These are phyloP conservation scores for Solanum bulbocastanum DNA, from an alignment of 257 asterid species.

Conservation along the genomic window DNA sequence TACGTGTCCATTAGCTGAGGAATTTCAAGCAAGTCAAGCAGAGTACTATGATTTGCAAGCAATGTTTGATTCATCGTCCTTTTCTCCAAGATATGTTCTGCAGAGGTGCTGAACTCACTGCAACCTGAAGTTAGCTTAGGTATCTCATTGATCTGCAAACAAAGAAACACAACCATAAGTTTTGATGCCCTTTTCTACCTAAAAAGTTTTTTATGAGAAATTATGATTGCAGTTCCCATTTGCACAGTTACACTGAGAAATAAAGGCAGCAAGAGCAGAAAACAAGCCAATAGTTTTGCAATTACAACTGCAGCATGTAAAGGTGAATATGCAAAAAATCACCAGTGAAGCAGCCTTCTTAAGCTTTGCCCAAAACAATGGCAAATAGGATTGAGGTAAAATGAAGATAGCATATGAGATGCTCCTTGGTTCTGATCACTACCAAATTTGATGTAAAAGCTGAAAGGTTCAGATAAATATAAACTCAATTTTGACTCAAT, in stretches of 20 bases:
- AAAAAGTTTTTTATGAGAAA: neutral
- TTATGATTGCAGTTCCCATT: neutral
- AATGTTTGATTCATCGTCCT: conserved; percentile 91
- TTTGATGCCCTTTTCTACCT: neutral
- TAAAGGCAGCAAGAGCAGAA: neutral
- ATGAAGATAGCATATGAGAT: neutral
- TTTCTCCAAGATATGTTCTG: conserved; percentile 80
- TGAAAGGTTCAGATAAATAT: neutral
- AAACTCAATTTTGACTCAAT: neutral
- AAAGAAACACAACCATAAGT: conserved; percentile 8
- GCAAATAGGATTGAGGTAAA: neutral
- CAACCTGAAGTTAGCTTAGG: conserved; percentile 89
- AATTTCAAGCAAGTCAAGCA: conserved; percentile 98
- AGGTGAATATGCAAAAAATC: neutral
- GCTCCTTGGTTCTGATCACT: neutral
- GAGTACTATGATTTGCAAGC: conserved; percentile 78
- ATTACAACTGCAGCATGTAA: neutral
- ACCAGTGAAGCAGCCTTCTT: neutral
- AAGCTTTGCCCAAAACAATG: neutral
- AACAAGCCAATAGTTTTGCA: neutral
- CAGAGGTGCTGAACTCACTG: conserved; percentile 83
- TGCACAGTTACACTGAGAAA: neutral
- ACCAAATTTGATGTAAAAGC: neutral
- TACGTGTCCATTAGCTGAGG: conserved; percentile 99
- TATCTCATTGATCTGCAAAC: conserved; percentile 78